These are phyloP conservation scores for Cupressus sempervirens DNA, from an alignment of 75 land plant genomes.

Conservation along the genomic window DNA sequence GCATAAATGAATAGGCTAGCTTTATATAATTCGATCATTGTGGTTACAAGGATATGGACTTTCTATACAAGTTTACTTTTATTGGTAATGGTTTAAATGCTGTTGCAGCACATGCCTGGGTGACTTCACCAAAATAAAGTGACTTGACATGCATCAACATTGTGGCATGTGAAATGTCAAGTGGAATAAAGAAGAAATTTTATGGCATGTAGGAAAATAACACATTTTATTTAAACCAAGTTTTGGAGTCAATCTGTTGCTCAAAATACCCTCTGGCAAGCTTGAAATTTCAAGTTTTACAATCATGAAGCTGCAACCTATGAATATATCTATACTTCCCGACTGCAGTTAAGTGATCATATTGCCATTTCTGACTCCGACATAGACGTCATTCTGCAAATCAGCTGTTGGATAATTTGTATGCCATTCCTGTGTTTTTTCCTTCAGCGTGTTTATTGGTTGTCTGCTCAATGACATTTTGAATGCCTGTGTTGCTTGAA, in stretches of 20 bases:
- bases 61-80: background rate
- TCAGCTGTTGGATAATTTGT: background rate
- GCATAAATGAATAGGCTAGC: background rate
- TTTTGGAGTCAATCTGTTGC: background rate
- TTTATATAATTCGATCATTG: background rate
- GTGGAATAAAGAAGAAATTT: background rate
- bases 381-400: background rate
- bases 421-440: background rate
- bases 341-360: background rate
- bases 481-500: background rate
- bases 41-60: background rate
- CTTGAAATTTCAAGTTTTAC: background rate
- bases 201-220: background rate
- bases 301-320: background rate
- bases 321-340: too few relatives aligned
- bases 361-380: background rate
- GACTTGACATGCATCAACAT: background rate
- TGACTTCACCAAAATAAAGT: background rate
- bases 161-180: background rate
- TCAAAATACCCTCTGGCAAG: background rate
- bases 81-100: background rate
- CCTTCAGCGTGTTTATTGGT: background rate
- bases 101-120: background rate
- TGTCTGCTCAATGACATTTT: background rate
- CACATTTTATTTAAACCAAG: background rate